Conservation (phyloP, 2,329 filamentous ascomycete species). For the Aspergillus novoparasiticus region DNA sequence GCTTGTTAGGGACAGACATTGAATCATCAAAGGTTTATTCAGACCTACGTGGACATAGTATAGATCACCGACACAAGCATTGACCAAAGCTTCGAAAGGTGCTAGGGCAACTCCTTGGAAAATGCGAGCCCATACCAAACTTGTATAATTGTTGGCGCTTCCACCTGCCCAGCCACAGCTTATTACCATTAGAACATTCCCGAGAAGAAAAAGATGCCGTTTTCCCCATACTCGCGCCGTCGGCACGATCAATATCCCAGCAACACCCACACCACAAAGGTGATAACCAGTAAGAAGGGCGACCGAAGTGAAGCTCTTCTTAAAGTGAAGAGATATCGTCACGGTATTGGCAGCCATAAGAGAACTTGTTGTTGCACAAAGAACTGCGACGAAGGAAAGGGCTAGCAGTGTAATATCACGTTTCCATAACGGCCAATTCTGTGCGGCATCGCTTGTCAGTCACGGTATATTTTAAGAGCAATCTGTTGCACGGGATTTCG, state of each 20-base stretch:
- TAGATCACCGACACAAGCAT: conserved; percentile 84
- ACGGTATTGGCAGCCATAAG: conserved; percentile 88
- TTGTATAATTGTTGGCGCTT: conserved; percentile 67
- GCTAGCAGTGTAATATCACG: conserved; percentile 79
- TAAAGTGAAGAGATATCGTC: conserved; percentile 70
- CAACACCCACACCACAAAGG: conserved; percentile 77
- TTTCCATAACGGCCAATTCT: conserved; percentile 85
- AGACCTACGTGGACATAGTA: conserved; percentile 79
- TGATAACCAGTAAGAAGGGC: conserved; percentile 87
- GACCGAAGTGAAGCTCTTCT: conserved; percentile 69
- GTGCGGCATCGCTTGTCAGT: conserved; percentile 9
- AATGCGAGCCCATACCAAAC: conserved; percentile 75
- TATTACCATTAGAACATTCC: conserved; percentile 70
- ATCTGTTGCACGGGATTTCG: too few species aligned
- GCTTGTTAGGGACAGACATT: background rate
- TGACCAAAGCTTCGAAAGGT: conserved; percentile 87
- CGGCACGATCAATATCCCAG: conserved; percentile 83
- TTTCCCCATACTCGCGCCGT: conserved; percentile 91
- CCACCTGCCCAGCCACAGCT: conserved; percentile 79
- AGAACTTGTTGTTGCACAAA: conserved; percentile 81
- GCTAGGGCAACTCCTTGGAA: conserved; percentile 85
- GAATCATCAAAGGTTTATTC: background rate
- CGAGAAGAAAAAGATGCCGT: conserved; percentile 81
- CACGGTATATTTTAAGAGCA: background rate
- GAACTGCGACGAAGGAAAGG: conserved; percentile 77